Conservation (phyloP, 1,139 yeast species). For the Geotrichum carabidarum region DNA sequence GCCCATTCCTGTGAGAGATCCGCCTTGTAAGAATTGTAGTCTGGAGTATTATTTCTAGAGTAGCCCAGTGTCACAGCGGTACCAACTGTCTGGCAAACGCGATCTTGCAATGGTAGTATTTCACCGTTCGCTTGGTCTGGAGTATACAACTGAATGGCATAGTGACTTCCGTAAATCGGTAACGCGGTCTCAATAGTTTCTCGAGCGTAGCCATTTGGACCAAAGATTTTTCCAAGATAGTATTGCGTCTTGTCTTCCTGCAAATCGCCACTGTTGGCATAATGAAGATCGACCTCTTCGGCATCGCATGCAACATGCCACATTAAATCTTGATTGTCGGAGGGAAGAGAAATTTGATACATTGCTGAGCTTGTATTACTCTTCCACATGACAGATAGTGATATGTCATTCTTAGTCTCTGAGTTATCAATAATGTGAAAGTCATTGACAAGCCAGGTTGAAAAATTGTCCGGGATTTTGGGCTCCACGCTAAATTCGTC, state of each 20-base stretch:
- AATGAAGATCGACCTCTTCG: conserved; percentile 15
- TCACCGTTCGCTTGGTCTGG: conserved; percentile 7
- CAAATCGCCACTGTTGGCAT: conserved; percentile 1
- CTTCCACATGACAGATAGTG: conserved; percentile 52
- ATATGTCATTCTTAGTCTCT: conserved; percentile 27
- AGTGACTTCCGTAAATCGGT: conserved; percentile 37
- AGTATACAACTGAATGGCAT: conserved; percentile 18
- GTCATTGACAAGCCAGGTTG: conserved; percentile 49
- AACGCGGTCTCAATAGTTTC: conserved; percentile 44
- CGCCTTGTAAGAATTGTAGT: conserved; percentile 29
- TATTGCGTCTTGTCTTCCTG: conserved; percentile 37
- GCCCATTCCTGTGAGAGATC: conserved; percentile 48
- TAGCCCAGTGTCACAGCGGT: conserved; percentile 25
- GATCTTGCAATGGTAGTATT: conserved; percentile 32
- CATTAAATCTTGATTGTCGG: not conserved
- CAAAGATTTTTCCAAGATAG: conserved; percentile 45
- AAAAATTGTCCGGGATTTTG: conserved; percentile 36
- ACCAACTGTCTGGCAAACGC: conserved; percentile 35
- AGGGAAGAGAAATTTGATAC: conserved; percentile 26
- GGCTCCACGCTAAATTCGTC: conserved; percentile 28
- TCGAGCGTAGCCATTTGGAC: conserved; percentile 46
- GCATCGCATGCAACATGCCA: conserved; percentile 14
- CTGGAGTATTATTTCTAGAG: conserved; percentile 13
- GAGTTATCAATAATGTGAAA: conserved; percentile 22
- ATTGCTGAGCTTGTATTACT: conserved; percentile 54